A percentile compares a stretch with the other conserved stretches of the same genome.
Evolutionary conservation across 768 basidiomycete species (phyloP).

Genomic region (Lyophyllum shimeji): DNA sequence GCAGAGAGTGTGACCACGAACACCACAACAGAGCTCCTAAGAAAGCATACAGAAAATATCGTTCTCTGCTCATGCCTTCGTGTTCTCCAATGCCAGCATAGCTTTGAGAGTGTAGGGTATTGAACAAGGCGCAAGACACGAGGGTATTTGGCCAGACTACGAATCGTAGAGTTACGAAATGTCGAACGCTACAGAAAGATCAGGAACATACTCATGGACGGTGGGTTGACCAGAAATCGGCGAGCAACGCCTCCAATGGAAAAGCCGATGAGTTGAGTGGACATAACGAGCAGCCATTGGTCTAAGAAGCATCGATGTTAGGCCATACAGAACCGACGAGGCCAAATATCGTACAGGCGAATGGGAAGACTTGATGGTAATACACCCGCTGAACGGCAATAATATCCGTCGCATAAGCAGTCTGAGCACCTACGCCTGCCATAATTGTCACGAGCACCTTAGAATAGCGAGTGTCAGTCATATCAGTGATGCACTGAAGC

Average conservation of each 20-base stretch:
- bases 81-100: constrained; percentile 55
- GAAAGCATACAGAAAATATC: constrained; percentile 59
- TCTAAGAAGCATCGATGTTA: constrained; percentile 27
- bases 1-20: constrained; percentile 21
- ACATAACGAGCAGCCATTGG: constrained; percentile 65
- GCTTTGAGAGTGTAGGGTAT: constrained; percentile 66
- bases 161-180: background rate
- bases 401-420: constrained; percentile 69
- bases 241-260: constrained; percentile 55
- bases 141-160: constrained; percentile 74
- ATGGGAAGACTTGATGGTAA: constrained; percentile 59
- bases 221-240: constrained; percentile 64
- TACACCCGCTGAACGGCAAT: constrained; percentile 71
- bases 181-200: constrained; percentile 3
- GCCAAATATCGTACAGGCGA: constrained; percentile 34
- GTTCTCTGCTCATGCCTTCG: constrained; percentile 55
- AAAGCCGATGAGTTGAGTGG: constrained; percentile 69
- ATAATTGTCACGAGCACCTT: constrained; percentile 70
- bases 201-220: constrained; percentile 54
- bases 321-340: background rate
- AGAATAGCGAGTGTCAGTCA: background rate
- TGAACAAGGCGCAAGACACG: constrained; percentile 70
- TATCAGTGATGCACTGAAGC: background rate
- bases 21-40: constrained; percentile 45
- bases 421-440: constrained; percentile 52